phyloP scores from a whole-genome alignment of 495 filamentous ascomycete species.

The Aspergillus homomorphus region DNA sequence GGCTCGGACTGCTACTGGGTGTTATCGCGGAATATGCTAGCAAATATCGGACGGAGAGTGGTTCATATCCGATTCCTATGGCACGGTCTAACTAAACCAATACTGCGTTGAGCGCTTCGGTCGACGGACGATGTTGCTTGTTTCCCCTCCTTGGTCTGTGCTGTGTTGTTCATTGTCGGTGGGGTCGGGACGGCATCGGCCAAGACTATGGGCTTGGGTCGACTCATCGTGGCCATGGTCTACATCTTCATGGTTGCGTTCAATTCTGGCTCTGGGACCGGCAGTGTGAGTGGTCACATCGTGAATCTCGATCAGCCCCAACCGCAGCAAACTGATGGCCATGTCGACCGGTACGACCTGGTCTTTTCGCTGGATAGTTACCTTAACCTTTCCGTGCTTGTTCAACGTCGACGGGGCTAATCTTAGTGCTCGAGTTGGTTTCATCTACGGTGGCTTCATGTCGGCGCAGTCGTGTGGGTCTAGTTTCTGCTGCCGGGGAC shows the following conservation, averaged over 20 bases:
- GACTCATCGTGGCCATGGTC: not conserved
- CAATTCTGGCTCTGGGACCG: not conserved
- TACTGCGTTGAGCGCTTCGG: slow-evolving; percentile 5
- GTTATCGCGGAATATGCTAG: slow-evolving; percentile 1
- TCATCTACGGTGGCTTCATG: slow-evolving; percentile 3
- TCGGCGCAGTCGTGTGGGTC: not conserved
- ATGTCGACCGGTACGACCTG: not conserved
- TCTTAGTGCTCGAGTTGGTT: not conserved
- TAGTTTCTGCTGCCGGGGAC: not conserved
- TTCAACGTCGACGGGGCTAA: not conserved
- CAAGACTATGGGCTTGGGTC: not conserved
- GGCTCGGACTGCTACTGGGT: not conserved
- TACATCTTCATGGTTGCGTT: slow-evolving; percentile 6
- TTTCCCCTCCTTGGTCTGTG: not conserved
- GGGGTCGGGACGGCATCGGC: not conserved
- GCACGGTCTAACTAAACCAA: slow-evolving; percentile 1
- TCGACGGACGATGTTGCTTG: not conserved
- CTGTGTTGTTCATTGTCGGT: not conserved
- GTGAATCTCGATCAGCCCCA: not conserved
- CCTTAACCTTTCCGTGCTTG: slow-evolving; percentile 2
- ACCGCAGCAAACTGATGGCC: slow-evolving; percentile 3
- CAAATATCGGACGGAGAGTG: not conserved
- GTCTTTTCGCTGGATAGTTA: slow-evolving; percentile 1
- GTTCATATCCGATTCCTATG: slow-evolving; percentile 3
- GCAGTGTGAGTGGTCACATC: slow-evolving; percentile 2